phyloP scores from a whole-genome alignment of 2,329 filamentous ascomycete species.

The Lasiodiplodia theobromae region DNA sequence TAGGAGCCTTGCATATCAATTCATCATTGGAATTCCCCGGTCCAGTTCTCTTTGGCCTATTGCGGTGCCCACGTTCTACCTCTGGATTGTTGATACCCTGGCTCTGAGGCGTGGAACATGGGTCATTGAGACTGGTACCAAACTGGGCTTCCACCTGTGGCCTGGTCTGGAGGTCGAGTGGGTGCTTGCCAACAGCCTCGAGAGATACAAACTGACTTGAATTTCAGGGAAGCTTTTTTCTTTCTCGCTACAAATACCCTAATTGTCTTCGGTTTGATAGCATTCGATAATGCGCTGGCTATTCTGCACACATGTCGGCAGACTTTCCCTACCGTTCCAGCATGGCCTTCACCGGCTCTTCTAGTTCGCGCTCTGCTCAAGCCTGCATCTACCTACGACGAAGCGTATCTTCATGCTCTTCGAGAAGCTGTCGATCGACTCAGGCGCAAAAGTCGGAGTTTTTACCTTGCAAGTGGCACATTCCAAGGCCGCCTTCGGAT shows the following conservation, averaged over 20 bases:
- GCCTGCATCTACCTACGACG: slow-evolving; percentile 61
- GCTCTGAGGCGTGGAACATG: slow-evolving; percentile 73
- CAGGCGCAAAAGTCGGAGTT: slow-evolving; percentile 72
- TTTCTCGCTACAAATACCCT: slow-evolving; percentile 74
- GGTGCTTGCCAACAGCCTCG: slow-evolving; percentile 13
- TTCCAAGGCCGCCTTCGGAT: slow-evolving; percentile 73
- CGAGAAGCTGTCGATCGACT: slow-evolving; percentile 66
- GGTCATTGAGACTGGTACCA: slow-evolving; percentile 73
- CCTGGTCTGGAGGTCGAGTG: slow-evolving; percentile 71
- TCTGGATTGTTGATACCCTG: slow-evolving; percentile 76
- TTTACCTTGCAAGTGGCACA: slow-evolving; percentile 74
- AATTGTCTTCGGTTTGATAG: slow-evolving; percentile 72
- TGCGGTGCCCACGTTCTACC: slow-evolving; percentile 68
- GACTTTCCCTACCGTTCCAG: slow-evolving; percentile 60
- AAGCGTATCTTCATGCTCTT: slow-evolving; percentile 64
- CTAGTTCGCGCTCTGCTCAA: slow-evolving; percentile 62
- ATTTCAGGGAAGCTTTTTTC: slow-evolving; percentile 68
- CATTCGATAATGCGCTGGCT: slow-evolving; percentile 73
- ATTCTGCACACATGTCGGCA: slow-evolving; percentile 69
- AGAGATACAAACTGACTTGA: slow-evolving; percentile 25
- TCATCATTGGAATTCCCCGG: slow-evolving; percentile 66
- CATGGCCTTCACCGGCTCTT: slow-evolving; percentile 56
- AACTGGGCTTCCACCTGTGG: slow-evolving; percentile 69
- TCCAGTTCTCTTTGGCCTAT: slow-evolving; percentile 68
- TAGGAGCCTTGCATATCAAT: slow-evolving; percentile 67